phyloP scores from a whole-genome alignment of 179 eudicot species.

The Carnegiea gigantea region DNA sequence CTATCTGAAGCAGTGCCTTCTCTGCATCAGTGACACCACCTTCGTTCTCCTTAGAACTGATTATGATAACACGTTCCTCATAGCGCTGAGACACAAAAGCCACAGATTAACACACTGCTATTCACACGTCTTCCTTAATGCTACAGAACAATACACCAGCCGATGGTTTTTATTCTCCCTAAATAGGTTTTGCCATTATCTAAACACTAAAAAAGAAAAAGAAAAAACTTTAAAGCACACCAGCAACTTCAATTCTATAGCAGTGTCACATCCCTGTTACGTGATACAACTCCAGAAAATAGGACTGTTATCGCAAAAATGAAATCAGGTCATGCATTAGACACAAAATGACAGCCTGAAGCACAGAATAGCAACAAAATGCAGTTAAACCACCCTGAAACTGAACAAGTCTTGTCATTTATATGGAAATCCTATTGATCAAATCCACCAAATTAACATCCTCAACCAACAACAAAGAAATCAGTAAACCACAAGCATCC shows the following conservation, averaged over 20 bases:
- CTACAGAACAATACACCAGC: not conserved
- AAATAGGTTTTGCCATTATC: not conserved
- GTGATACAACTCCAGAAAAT: not conserved
- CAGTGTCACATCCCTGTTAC: not conserved
- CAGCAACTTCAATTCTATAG: not conserved
- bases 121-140: not conserved
- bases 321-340: too few species aligned
- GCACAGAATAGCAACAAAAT: too few species aligned
- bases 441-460: too few species aligned
- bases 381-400: too few species aligned
- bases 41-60: conserved; percentile 73
- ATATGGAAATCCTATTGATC: too few species aligned
- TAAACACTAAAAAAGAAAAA: too few species aligned
- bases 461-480: too few species aligned
- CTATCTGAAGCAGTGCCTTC: conserved; percentile 77
- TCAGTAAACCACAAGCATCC: too few species aligned
- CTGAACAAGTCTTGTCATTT: too few species aligned
- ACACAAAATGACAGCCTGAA: too few species aligned
- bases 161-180: not conserved
- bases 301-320: too few species aligned
- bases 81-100: conserved; percentile 51
- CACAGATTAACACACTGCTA: conserved; percentile 10
- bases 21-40: conserved; percentile 66
- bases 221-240: not conserved
- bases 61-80: conserved; percentile 89